Evolutionary conservation across 257 asterid genomes (phyloP), one percentile per base, ranked within the genome.

Genomic region (Ocimum tenuiflorum): DNA sequence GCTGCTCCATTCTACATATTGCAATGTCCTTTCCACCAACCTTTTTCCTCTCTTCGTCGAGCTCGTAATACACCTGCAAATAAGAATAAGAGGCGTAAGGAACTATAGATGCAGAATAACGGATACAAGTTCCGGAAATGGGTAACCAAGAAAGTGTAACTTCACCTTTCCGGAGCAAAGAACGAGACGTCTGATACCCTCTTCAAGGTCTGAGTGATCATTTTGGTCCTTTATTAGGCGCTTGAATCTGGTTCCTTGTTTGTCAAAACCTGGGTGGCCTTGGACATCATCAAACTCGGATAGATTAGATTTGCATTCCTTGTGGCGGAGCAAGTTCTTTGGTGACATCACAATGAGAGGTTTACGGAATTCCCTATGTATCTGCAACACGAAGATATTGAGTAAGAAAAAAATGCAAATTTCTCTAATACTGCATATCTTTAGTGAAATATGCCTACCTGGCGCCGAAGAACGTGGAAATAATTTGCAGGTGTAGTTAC

Each of bases 251-350:
- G 98, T 91, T 43, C 98, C 98, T 81, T 88, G 98, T 73, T 91
- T 91, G 81, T 88, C 96, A 67, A 87, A 91, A 61, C 98, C 96
- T 38, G 95, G 92, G 73, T 91, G 98, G n/a, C 98, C 96, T 73
- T 82, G 82, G 59, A 86, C 95, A 68, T 91, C 95, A 67, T 91
- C 98, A 69, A 91, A 91, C 91, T 91, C 96, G 0, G 95, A 85
- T 43, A 89, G 78, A 62, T 88, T 87, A 55, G 96, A 91, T 75
- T 83, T 88, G 85, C 98, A 91, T 58, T 88, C 98, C 82, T 87
- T 88, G 80, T 83, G 89, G 36, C 95, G 95, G 46, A 91, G 98
- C 33, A 91, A 81, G 72, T 91, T 88, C 95, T 91, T 91, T 7
- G 96, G 98, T 36, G 96, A 63, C 95, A 88, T 91, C 75, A 89